phyloP scores from a whole-genome alignment of 2,329 filamentous ascomycete genomes.

The Colletotrichum tamarilloi region DNA sequence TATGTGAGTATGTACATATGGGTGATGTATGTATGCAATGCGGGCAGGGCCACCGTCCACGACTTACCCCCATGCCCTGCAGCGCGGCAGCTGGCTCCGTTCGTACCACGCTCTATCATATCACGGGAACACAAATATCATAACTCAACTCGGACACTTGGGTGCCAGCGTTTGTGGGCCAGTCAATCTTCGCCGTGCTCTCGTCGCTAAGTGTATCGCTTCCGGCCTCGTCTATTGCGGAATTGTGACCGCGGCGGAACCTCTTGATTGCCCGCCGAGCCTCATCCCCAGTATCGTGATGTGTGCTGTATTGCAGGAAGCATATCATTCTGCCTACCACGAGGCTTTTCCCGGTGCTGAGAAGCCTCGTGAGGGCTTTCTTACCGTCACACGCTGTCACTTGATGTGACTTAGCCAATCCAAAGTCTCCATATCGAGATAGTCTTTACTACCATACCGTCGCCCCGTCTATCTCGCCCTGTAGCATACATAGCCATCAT shows the following conservation, averaged over 20 bases:
- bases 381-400: no score
- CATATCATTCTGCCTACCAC: background rate
- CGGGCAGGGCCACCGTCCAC: background rate
- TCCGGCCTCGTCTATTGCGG: slow-evolving; percentile 21
- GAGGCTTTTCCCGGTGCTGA: background rate
- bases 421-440: no score
- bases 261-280: background rate
- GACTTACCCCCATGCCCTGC: background rate
- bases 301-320: background rate
- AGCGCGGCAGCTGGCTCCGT: background rate
- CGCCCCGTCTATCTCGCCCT: background rate
- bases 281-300: background rate
- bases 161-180: slow-evolving; percentile 21
- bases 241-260: slow-evolving; percentile 25
- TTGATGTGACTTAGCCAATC: no score
- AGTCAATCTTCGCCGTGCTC: background rate
- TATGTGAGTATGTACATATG: background rate
- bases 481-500: slow-evolving; percentile 37
- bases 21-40: background rate
- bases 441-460: background rate
- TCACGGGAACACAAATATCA: slow-evolving; percentile 17
- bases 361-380: background rate
- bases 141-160: slow-evolving; percentile 7
- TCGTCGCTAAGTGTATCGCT: background rate
- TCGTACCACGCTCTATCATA: slow-evolving; percentile 5